Evolutionary conservation across 2,329 filamentous ascomycete species (phyloP).

Genomic region (Colletotrichum brevisporum): DNA sequence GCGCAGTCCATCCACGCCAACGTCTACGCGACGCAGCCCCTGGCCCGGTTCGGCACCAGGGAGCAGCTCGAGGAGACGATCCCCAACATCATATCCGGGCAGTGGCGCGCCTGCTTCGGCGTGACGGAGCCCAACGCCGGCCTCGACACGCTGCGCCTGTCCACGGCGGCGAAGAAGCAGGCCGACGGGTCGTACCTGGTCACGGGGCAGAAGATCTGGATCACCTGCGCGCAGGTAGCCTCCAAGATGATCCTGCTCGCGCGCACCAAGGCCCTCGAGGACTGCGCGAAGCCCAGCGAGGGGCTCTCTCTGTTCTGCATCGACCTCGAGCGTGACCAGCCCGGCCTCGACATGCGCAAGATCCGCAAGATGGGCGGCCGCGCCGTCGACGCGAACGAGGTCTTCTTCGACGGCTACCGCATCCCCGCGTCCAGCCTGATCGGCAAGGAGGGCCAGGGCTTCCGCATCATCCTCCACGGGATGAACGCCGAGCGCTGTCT

Average conservation of each 20-base stretch:
- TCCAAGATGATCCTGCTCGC: conserved; percentile 87
- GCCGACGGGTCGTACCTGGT: conserved; percentile 74
- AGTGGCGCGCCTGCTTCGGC: conserved; percentile 82
- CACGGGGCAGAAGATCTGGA: conserved; percentile 90
- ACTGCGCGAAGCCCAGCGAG: conserved; percentile 79
- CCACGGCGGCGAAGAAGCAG: conserved; percentile 71
- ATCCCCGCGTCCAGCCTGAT: conserved; percentile 76
- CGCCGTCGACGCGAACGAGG: conserved; percentile 87
- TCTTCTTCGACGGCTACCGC: conserved; percentile 86
- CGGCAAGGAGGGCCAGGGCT: conserved; percentile 81
- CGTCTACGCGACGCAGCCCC: conserved; percentile 81
- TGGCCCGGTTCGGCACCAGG: conserved; percentile 79
- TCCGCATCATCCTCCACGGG: conserved; percentile 83
- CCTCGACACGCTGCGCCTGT: conserved; percentile 81
- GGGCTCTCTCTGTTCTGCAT: conserved; percentile 87
- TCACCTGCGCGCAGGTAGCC: conserved; percentile 86
- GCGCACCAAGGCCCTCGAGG: conserved; percentile 78
- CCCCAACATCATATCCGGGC: conserved; percentile 79
- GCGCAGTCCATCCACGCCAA: conserved; percentile 75
- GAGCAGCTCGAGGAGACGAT: conserved; percentile 76
- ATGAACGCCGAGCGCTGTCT: conserved; percentile 86
- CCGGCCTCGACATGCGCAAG: conserved; percentile 75
- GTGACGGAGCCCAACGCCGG: conserved; percentile 89
- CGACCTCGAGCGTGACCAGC: conserved; percentile 73
- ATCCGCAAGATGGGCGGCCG: conserved; percentile 91